Conservation (phyloP, 495 filamentous ascomycete species). For the Daldinia concentrica region DNA sequence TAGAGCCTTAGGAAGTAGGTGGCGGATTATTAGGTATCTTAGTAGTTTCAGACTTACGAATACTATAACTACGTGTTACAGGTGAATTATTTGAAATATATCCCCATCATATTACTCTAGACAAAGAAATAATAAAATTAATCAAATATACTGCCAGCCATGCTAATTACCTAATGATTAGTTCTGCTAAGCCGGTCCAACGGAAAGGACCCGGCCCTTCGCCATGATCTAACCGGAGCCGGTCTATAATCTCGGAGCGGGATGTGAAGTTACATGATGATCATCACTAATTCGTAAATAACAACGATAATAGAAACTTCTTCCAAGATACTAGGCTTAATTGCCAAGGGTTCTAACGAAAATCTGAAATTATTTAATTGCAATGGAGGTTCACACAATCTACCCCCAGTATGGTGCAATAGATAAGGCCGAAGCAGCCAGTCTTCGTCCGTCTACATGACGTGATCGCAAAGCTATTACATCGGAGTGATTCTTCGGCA, state of each 20-base stretch:
- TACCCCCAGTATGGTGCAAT: conserved; percentile 35
- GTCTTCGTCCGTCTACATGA: conserved; percentile 29
- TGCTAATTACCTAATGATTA: not conserved
- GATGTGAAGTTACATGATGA: not conserved
- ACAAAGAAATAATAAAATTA: not conserved
- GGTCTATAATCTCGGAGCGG: not conserved
- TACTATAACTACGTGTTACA: not conserved
- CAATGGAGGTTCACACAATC: conserved; percentile 17
- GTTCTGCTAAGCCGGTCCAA: not conserved
- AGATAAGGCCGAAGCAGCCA: conserved; percentile 37
- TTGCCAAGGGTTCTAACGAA: not conserved
- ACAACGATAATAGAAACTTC: not conserved
- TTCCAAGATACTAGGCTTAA: not conserved
- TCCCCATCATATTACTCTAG: not conserved
- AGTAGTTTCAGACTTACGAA: not conserved
- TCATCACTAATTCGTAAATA: not conserved
- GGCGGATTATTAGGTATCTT: not conserved
- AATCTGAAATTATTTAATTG: not conserved
- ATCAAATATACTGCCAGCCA: not conserved
- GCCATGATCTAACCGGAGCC: conserved; percentile 9
- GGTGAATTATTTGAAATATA: not conserved
- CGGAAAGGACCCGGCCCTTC: not conserved
- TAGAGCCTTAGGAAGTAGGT: not conserved
- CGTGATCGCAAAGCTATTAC: conserved; percentile 26
- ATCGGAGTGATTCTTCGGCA: conserved; percentile 4